Evolutionary conservation across 225 moss, liverwort and hornwort species (phyloP).

Genomic region (Polytrichum commune): DNA sequence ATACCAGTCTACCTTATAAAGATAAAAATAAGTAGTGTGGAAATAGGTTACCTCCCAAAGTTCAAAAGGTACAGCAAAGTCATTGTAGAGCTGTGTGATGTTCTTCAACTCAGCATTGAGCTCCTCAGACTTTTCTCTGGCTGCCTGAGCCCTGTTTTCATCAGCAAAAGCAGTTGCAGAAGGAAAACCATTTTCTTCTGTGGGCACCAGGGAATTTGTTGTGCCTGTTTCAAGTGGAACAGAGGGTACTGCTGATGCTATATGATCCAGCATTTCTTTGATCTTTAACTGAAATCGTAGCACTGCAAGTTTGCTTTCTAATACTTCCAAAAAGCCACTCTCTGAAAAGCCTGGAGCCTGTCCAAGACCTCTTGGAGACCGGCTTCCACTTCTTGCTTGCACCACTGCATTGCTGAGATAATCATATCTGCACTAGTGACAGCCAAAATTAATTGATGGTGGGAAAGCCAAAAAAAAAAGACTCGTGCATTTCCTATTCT

Average conservation of each 20-base stretch:
- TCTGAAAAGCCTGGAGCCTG: constrained; percentile 83
- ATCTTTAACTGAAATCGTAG: constrained; percentile 95
- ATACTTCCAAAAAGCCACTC: constrained; percentile 89
- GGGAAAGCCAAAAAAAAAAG: too few species aligned
- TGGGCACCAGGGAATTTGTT: constrained; percentile 41
- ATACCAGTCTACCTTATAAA: too few species aligned
- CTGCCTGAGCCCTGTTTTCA: constrained; percentile 38
- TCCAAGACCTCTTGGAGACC: constrained; percentile 73
- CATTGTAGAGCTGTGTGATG: constrained; percentile 97
- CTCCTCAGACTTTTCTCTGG: constrained; percentile 74
- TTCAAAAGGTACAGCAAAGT: constrained; percentile 91
- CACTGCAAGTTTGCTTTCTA: constrained; percentile 95
- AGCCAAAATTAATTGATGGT: not conserved
- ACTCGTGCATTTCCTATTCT: too few species aligned
- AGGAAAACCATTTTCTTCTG: constrained; percentile 61
- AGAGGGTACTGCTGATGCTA: constrained; percentile 44
- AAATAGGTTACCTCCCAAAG: constrained; percentile 78
- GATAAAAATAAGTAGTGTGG: too few species aligned
- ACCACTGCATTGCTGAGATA: constrained; percentile 95
- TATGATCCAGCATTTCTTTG: constrained; percentile 63
- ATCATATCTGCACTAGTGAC: constrained; percentile 62
- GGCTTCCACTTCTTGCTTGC: constrained; percentile 94
- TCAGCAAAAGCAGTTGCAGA: constrained; percentile 40
- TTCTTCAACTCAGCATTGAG: constrained; percentile 88
- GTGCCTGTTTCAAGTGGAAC: constrained; percentile 24